phyloP scores from a whole-genome alignment of 306 rosid genomes.

The Vigna angularis region DNA sequence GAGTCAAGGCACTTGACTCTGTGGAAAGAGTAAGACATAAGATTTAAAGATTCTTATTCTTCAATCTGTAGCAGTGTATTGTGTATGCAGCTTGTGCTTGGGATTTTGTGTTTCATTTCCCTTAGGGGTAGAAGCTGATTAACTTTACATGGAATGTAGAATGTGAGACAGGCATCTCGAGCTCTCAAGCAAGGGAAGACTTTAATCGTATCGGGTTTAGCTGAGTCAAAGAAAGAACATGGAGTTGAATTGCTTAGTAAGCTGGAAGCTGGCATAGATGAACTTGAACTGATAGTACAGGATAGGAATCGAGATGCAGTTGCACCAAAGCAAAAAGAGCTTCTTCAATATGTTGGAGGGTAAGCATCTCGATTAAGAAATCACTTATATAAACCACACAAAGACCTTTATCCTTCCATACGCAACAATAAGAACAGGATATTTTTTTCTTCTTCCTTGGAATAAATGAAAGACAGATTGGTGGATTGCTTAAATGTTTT shows the following conservation, averaged over 20 bases:
- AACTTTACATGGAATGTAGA: constrained; percentile 60
- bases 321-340: constrained; percentile 87
- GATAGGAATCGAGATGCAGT: constrained; percentile 80
- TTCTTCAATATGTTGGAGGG: constrained; percentile 90
- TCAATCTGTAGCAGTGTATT: background rate
- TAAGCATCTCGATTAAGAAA: constrained; percentile 49
- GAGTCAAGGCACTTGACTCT: constrained; percentile 90
- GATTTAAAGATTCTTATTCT: constrained; percentile 32
- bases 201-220: constrained; percentile 80
- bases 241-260: constrained; percentile 80
- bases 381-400: constrained; percentile 26
- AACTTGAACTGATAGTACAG: constrained; percentile 83
- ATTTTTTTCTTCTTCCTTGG: background rate
- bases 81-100: constrained; percentile 13
- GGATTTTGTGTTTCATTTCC: background rate
- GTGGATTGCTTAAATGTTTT: constrained; percentile 31
- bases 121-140: constrained; percentile 25
- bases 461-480: background rate
- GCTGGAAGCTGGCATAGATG: constrained; percentile 89
- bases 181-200: constrained; percentile 83
- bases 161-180: constrained; percentile 85
- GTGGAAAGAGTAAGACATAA: constrained; percentile 80
- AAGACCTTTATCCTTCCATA: constrained; percentile 12
- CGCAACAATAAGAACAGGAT: constrained; percentile 30
- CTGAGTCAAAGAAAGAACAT: constrained; percentile 88